Evolutionary conservation across 176 grass and related monocot genomes (phyloP), one percentile per base, ranked within the genome.

Genomic region (Eragrostis curvula): DNA sequence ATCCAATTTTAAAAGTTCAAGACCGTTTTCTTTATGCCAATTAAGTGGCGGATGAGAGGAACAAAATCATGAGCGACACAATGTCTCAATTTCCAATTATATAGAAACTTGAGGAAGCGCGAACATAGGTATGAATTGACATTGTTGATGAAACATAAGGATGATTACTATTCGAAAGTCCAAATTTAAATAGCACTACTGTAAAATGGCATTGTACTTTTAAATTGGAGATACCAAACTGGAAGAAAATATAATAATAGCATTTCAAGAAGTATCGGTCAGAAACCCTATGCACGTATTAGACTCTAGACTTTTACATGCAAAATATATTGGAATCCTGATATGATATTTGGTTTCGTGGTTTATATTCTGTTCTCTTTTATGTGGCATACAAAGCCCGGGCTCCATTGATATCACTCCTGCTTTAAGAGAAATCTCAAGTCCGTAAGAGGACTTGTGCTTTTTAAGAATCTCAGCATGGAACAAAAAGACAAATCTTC

Each of bases 401-500:
- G 7, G 55, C 15, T 41, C 29, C 61, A 44, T 41, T 32, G 10
- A 62, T 48, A 12, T 71, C 45, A 29, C 23, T 71, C 50, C 46
- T 64, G 66, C 6, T 58, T 13, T n/a, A 28, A 51, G 30, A 84
- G 3, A 42, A 30, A 67, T 9, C 44, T 72, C 41, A 66, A 67
- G 50, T 77, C 45, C 0, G 11, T 72, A 50, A 41, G 56, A 47
- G 2, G 56, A 77, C 25, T 89, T 81, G 47, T 10, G 15, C 40
- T 27, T 56, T 5, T 85, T 7, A 57, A 58, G 68, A 79, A 78
- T 83, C 74, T 75, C 16, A 85, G 20, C 63, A 68, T 5, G 75
- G 30, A 53, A 75, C 18, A 5, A 66, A 64, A 66, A 5, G 8
- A 28, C 3, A 80, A 80, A 27, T 70, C n/a, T 75, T 46, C 20